phyloP scores from a whole-genome alignment of 441 rosid genomes.

The Euphorbia corollata region DNA sequence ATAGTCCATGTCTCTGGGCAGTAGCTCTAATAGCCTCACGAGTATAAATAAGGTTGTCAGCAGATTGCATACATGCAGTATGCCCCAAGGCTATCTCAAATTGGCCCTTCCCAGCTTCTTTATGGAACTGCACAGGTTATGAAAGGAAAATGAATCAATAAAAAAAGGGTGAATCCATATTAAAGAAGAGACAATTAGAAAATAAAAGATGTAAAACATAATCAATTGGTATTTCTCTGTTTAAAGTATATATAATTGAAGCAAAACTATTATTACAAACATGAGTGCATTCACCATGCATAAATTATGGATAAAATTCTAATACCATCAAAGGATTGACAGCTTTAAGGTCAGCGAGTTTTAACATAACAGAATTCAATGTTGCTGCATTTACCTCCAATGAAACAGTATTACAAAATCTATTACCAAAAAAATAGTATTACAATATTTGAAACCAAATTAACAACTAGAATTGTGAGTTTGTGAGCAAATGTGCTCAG shows the following conservation, averaged over 20 bases:
- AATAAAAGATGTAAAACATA: not conserved
- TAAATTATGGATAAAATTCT: not conserved
- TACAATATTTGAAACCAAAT: not conserved
- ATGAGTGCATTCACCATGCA: not conserved
- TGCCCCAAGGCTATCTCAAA: conserved; percentile 73
- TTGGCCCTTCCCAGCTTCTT: conserved; percentile 92
- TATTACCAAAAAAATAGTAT: too few relatives aligned
- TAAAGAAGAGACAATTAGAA: not conserved
- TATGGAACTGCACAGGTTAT: conserved; percentile 48
- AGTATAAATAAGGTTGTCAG: conserved; percentile 69
- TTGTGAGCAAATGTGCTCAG: not conserved
- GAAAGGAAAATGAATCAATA: conserved; percentile 12
- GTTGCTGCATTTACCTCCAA: not conserved
- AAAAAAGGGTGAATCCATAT: conserved; percentile 4
- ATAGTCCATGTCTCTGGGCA: conserved; percentile 70
- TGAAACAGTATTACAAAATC: too few relatives aligned
- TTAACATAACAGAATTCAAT: not conserved
- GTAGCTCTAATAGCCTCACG: conserved; percentile 75
- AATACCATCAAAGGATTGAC: not conserved
- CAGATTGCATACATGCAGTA: conserved; percentile 45
- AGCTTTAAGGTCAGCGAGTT: not conserved
- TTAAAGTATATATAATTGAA: not conserved
- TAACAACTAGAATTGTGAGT: not conserved
- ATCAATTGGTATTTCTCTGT: not conserved
- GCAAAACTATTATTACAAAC: not conserved